Evolutionary conservation across 495 filamentous ascomycete species (phyloP), one percentile per base, ranked within the genome.

Genomic region (Hyaloscypha bicolor): DNA sequence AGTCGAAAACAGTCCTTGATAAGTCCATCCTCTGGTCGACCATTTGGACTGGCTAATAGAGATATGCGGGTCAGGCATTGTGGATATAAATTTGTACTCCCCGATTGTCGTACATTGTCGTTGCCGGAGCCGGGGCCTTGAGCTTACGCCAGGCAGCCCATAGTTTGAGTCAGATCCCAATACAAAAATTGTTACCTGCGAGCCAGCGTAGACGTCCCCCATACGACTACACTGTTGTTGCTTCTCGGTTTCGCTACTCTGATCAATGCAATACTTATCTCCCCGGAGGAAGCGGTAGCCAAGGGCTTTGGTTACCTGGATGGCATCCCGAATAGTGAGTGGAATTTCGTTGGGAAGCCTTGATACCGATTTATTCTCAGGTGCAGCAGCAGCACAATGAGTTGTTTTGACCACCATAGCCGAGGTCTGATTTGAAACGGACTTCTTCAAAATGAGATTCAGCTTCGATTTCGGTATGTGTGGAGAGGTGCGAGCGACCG

Each of bases 1-100:
- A n/a, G 16, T 62, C 22, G 62, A 56, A 21, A 65, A 51, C 6
- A 65, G 3, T 16, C 31, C 51, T 55, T 65, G 62, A 35, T 53
- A 79, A 6, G 79, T 82, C 79, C 79, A 82, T 9, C 72, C 79
- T 52, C 79, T 67, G 8, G 69, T 76, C 9, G 51, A 19, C 79
- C 78, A 81, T 8, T 62, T 63, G 0, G 75, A 79, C 16, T 53
- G 22, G 16, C 16, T 19, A 19, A 53, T 25, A 6, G 48, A n/a
- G 22, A 53, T n/a, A 25, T 19, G 16, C 22, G 48, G 48, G 48
- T 53, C 22, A 53, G 22, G 48, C 16, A 53, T 19, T n/a, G 48
- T 53, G 16, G 48, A 57, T 16, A 32, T 32, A 16, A 57, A 32
- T 16, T 21, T 12, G 25, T 57, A 25, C 8, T 57, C 30, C 12